Base-by-base conservation (phyloP, 441 rosid species). In the Biscutella laevigata region DNA sequence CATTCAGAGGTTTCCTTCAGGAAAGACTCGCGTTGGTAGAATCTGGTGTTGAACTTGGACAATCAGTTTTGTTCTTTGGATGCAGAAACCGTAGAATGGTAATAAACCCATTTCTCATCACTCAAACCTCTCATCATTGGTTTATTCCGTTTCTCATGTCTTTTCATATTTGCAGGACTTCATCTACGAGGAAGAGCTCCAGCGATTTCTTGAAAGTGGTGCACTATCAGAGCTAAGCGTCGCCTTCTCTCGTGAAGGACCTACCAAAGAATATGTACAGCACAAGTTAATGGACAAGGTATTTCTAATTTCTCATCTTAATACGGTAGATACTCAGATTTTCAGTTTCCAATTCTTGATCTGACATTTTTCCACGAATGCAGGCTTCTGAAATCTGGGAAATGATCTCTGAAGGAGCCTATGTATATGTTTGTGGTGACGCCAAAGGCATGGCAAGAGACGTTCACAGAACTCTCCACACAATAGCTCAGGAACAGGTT, bases 171-270 rank as follows among this genome's bases (percentile, higher is more conserved):
- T 49, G 27, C 71, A 92, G 97, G 99, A 92, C 71, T 88, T 70
- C 71, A 88, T 92, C 62, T 92, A 92, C 39, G 81, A 92, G 72
- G 85, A 92, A 16, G 95, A 92, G 66, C 88, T 88, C 68, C 65
- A 77, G 72, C 62, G 71, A 61, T 84, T 82, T 48, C 75, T 79
- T 11, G 71, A 78, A 66, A 59, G 66, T 36, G 97, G 95, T 53
- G 88, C 92, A 22, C 82, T 92, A 14, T 77, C 95, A n/a, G 92
- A 92, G 65, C 69, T 92, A 66, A 59, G 80, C 17, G 75, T 88
- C 5, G 95, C 97, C 51, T 92, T 92, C 74, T 92, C 97, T 4
- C 89, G 99, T 15, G 95, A 88, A 74, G 99, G 99, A 72, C 88
- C 95, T 29, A 75, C 79, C 57, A 92, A 92, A 74, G 79, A 88